Percentiles rank a stretch among this genome's conserved stretches.
Evolutionary conservation across 768 basidiomycete genomes (phyloP).

Genomic region (Pisolithus sp.): DNA sequence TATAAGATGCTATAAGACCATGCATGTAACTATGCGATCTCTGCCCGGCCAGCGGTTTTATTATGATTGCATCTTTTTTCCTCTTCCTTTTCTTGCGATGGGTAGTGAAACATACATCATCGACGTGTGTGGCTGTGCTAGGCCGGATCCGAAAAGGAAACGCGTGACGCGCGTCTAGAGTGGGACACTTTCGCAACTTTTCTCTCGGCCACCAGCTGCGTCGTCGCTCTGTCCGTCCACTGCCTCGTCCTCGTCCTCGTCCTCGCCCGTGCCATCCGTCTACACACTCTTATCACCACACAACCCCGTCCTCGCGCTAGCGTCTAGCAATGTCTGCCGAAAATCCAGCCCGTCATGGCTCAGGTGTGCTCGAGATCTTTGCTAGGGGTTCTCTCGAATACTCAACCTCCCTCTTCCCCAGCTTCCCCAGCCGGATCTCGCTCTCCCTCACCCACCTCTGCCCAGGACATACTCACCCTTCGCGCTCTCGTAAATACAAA

Average conservation of each 20-base stretch:
- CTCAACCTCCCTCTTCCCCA: conserved; percentile 16
- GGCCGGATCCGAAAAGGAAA: conserved; percentile 8
- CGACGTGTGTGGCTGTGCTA: conserved; percentile 18
- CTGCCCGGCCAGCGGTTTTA: conserved; percentile 10
- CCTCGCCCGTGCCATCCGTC: conserved; percentile 14
- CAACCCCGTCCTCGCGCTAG: conserved; percentile 24
- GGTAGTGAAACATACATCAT: not conserved
- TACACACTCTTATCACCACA: conserved; percentile 5
- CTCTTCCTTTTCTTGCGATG: too few species aligned
- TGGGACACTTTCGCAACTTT: conserved; percentile 2
- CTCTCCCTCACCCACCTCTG: conserved; percentile 59
- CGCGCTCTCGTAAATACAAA: conserved; percentile 95
- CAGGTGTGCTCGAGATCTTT: conserved; percentile 36
- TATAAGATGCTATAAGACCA: conserved; percentile 38
- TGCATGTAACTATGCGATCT: conserved; percentile 35
- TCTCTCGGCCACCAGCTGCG: conserved; percentile 12
- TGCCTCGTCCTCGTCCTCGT: not conserved
- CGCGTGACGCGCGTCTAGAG: conserved; percentile 18
- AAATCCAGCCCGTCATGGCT: conserved; percentile 46
- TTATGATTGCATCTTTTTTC: conserved; percentile 5
- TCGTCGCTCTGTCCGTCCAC: not conserved
- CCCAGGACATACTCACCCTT: conserved; percentile 76
- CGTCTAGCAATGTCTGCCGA: conserved; percentile 54
- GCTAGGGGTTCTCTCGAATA: conserved; percentile 10
- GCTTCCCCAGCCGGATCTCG: conserved; percentile 63